phyloP scores from a whole-genome alignment of 805 yeast species.

The Pichia membranifaciens region DNA sequence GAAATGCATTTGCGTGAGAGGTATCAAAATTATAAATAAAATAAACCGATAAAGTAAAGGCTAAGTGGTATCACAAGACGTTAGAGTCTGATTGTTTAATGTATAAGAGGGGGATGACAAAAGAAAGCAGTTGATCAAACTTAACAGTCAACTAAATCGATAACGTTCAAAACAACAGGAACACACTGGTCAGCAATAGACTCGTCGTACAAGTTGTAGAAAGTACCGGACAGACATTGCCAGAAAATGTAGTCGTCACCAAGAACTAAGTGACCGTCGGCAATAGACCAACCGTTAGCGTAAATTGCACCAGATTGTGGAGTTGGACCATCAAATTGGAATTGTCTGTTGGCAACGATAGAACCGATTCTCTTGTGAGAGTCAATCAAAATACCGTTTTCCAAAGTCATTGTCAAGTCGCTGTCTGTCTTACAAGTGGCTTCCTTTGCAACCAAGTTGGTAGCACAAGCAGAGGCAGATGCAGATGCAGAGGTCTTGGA shows the following conservation, averaged over 20 bases:
- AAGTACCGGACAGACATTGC: slow-evolving; percentile 51
- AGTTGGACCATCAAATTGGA: slow-evolving; percentile 63
- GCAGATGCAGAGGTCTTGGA: slow-evolving; percentile 13
- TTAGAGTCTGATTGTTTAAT: too few relatives aligned
- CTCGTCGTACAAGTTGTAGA: slow-evolving; percentile 54
- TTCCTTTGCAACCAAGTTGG: slow-evolving; percentile 22
- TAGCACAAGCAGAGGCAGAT: slow-evolving; percentile 17
- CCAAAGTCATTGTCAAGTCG: slow-evolving; percentile 41
- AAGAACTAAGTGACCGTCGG: slow-evolving; percentile 44
- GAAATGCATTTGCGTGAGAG: neutral
- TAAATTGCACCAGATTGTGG: slow-evolving; percentile 55
- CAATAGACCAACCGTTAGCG: slow-evolving; percentile 48
- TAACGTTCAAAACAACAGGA: slow-evolving; percentile 38
- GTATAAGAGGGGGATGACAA: too few relatives aligned
- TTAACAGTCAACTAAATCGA: slow-evolving; percentile 36
- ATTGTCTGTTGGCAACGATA: slow-evolving; percentile 56
- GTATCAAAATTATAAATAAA: slow-evolving; percentile 2
- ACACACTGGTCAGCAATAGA: slow-evolving; percentile 41
- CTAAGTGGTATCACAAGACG: slow-evolving; percentile 1
- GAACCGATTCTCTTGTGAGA: slow-evolving; percentile 49
- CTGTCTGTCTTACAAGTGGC: slow-evolving; percentile 33
- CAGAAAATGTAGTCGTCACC: slow-evolving; percentile 44
- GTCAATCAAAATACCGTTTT: slow-evolving; percentile 39
- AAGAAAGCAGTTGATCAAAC: neutral
- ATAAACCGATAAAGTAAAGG: neutral